A percentile compares a stretch with the other conserved stretches of the same genome.
Evolutionary conservation across 352 stramenopile species (phyloP).

Genomic region (Aphanomyces euteiches): DNA sequence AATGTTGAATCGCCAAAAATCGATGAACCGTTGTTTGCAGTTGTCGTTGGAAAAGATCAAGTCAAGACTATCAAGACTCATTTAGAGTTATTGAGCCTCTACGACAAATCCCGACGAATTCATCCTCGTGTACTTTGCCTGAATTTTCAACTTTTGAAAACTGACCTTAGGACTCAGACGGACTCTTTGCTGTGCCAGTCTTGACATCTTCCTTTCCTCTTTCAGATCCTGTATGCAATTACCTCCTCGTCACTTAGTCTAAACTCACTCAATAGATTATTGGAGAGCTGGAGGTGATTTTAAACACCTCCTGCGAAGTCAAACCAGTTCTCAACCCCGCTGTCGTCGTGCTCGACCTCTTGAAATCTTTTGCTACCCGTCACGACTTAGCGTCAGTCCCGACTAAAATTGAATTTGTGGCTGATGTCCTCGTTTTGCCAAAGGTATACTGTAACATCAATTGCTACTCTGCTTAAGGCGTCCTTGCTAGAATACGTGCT

Average conservation of each 20-base stretch:
- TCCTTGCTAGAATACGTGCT: slow-evolving; percentile 42
- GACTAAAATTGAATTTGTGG: slow-evolving; percentile 68
- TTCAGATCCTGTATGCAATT: slow-evolving; percentile 7
- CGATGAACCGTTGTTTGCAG: slow-evolving; percentile 36
- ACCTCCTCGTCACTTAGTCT: not conserved
- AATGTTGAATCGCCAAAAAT: slow-evolving; percentile 70
- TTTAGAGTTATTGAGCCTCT: slow-evolving; percentile 53
- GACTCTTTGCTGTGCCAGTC: slow-evolving; percentile 11
- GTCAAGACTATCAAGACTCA: slow-evolving; percentile 77
- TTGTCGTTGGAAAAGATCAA: slow-evolving; percentile 51
- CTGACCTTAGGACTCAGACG: too few species aligned
- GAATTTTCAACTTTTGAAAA: not conserved
- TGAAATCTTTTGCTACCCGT: slow-evolving; percentile 50
- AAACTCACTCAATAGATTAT: slow-evolving; percentile 13
- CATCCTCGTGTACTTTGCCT: slow-evolving; percentile 32
- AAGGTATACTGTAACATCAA: slow-evolving; percentile 31
- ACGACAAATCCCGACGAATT: slow-evolving; percentile 79
- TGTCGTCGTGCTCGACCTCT: slow-evolving; percentile 57
- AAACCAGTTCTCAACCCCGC: slow-evolving; percentile 55
- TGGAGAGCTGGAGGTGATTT: not conserved
- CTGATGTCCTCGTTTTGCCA: slow-evolving; percentile 66
- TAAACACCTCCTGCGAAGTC: not conserved
- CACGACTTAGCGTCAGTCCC: slow-evolving; percentile 37
- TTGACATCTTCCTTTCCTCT: not conserved
- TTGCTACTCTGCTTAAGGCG: not conserved